Percentiles rank a stretch among this genome's conserved stretches.
These are phyloP conservation scores for Phytophthora vignae DNA, from an alignment of 352 stramenopile genomes.

Conservation along the genomic window DNA sequence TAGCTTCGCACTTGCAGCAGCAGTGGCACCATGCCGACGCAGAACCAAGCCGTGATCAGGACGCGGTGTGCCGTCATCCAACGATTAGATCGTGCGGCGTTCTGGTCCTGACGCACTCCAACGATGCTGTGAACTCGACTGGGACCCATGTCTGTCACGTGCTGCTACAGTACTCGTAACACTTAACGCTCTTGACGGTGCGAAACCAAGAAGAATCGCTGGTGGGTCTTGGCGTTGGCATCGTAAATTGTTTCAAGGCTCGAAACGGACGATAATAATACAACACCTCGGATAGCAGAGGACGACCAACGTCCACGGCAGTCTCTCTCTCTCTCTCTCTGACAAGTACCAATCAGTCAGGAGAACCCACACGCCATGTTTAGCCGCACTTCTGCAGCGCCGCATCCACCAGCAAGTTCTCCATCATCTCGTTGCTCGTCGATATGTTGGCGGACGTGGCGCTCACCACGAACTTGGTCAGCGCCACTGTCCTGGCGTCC, in stretches of 20 bases:
- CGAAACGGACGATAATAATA: neutral
- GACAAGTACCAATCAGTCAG: too few relatives aligned
- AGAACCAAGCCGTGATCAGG: conserved; percentile 11
- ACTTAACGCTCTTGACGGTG: neutral
- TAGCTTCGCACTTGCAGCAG: conserved; percentile 17
- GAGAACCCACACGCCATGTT: neutral
- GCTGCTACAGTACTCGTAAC: neutral
- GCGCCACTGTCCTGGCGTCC: conserved; percentile 32
- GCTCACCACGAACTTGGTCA: conserved; percentile 54
- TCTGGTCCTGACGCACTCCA: neutral
- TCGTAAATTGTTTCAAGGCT: neutral
- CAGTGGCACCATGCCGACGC: conserved; percentile 1
- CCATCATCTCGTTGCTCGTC: conserved; percentile 51
- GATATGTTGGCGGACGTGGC: conserved; percentile 44
- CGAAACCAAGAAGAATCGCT: neutral
- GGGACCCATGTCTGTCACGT: neutral
- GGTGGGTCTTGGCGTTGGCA: neutral
- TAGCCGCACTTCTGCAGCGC: conserved; percentile 2
- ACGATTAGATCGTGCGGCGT: neutral
- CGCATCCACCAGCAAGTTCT: conserved; percentile 41
- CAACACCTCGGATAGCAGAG: too few relatives aligned
- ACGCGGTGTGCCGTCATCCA: conserved; percentile 3
- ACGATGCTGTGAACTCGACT: conserved; percentile 1
- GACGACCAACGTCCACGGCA: too few relatives aligned
- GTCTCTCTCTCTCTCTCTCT: too few relatives aligned